These are phyloP conservation scores for Lasiosphaeris hirsuta DNA, from an alignment of 495 filamentous ascomycete species.

Conservation along the genomic window DNA sequence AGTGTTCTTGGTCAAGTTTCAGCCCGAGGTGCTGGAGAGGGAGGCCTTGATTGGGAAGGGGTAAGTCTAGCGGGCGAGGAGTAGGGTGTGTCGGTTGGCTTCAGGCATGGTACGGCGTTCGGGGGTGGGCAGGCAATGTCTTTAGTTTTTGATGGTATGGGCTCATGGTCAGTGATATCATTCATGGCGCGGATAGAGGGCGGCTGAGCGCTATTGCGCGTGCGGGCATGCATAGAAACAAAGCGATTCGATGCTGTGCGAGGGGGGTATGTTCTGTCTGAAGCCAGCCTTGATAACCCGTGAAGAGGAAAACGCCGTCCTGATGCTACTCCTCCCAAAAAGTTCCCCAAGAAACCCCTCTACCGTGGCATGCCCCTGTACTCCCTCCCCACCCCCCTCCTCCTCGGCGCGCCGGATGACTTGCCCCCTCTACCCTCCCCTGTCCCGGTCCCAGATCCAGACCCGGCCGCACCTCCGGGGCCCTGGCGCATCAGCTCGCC, in stretches of 20 bases:
- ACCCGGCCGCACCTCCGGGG: constrained; percentile 14
- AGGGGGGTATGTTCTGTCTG: no score
- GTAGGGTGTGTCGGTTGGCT: constrained; percentile 10
- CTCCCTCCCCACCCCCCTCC: constrained; percentile 12
- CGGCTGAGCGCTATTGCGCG: background rate
- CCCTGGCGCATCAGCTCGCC: constrained; percentile 64
- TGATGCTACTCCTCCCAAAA: background rate
- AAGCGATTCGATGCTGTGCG: background rate
- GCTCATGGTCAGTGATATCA: background rate
- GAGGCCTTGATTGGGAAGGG: constrained; percentile 62
- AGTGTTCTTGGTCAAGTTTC: constrained; percentile 91
- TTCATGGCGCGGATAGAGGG: background rate
- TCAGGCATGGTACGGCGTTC: constrained; percentile 22
- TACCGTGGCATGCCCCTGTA: constrained; percentile 48
- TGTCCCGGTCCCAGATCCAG: background rate
- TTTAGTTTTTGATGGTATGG: background rate
- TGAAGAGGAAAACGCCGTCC: background rate
- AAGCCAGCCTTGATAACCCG: background rate
- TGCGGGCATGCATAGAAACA: background rate
- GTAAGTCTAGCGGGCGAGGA: background rate
- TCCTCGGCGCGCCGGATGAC: background rate
- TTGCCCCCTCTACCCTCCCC: constrained; percentile 12
- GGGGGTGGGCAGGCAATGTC: background rate
- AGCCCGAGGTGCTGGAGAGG: constrained; percentile 81
- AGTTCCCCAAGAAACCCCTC: background rate